Evolutionary conservation across 2,329 filamentous ascomycete species (phyloP), one percentile per base, ranked within the genome.

Genomic region (Colletotrichum abscissum): DNA sequence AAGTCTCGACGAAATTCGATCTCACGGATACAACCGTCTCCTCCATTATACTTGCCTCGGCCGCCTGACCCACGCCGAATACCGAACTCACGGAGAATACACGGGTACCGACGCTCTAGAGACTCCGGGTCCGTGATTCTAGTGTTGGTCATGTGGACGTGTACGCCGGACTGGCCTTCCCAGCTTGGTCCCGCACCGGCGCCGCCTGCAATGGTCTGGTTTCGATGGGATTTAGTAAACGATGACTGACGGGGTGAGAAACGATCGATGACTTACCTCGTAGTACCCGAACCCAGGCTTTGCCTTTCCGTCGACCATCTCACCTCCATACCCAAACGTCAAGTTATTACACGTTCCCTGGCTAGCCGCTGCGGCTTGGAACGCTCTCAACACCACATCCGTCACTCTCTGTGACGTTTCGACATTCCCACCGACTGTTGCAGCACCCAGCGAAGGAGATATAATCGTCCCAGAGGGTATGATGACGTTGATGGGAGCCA

Each of bases 321-420:
- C 96, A 81, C 26, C 42, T 30, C 8, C 64, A 35, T 14, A 56
- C 11, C 7, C 64, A 7, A 49, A 49, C 1, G 42, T 49, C 42
- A 49, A 9, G 42, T 49, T 49, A 22, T 22, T 49, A 3, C 42
- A 49, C 19, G 16, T 49, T 49, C 42, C 42, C 70, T 81, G 72
- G 73, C 35, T 49, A 1, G 94, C 94, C 5, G 94, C 93, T 76
- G 92, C 95, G 9, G 94, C 94, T 69, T 89, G 86, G 86, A 97
- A 96, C 1, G 94, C 93, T 76, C 92, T 92, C 74, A 97, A 88
- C 6, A 97, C 92, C 42, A 95, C 93, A 78, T 97, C 94, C 2
- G 94, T 95, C n/a, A 97, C 91, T 55, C 94, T 90, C 80, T 97
- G 94, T 28, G 88, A 90, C 0, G 94, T 97, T 11, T 95, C 87